These are phyloP conservation scores for Solanum pennellii DNA, from an alignment of 257 asterid species.

Conservation along the genomic window DNA sequence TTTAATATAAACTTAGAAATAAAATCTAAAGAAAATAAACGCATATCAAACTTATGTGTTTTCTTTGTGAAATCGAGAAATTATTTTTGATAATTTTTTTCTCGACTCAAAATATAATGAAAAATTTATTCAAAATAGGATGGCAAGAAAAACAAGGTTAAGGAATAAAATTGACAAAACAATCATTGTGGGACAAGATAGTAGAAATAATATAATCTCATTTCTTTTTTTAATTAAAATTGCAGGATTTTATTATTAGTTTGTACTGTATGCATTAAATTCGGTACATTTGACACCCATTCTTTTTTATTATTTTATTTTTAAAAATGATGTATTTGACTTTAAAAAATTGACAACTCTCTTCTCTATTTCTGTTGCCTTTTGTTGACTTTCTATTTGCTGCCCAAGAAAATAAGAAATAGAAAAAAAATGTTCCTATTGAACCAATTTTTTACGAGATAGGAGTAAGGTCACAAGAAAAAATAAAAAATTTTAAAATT, in stretches of 20 bases:
- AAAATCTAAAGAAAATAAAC: neutral
- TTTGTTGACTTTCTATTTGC: neutral
- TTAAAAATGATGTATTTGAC: neutral
- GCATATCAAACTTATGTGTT: no score
- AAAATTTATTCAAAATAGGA: no score
- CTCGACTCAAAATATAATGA: no score
- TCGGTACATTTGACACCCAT: neutral
- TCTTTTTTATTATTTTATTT: neutral
- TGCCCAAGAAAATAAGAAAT: neutral
- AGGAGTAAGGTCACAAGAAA: fast-evolving
- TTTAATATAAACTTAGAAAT: no score
- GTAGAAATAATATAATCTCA: neutral
- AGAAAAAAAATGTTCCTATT: neutral
- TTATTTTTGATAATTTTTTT: no score
- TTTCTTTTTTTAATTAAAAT: neutral
- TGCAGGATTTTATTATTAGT: neutral
- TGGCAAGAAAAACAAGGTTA: no score
- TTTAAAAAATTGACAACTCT: neutral
- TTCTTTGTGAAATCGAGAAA: neutral
- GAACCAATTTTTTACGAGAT: fast-evolving
- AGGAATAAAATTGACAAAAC: neutral
- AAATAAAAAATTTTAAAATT: no score
- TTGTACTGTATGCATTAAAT: neutral
- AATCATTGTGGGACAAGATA: neutral
- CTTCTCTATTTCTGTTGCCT: neutral